Base-by-base conservation (phyloP, 192 early-diverging fungal genomes). In the Spizellomyces punctatus region DNA sequence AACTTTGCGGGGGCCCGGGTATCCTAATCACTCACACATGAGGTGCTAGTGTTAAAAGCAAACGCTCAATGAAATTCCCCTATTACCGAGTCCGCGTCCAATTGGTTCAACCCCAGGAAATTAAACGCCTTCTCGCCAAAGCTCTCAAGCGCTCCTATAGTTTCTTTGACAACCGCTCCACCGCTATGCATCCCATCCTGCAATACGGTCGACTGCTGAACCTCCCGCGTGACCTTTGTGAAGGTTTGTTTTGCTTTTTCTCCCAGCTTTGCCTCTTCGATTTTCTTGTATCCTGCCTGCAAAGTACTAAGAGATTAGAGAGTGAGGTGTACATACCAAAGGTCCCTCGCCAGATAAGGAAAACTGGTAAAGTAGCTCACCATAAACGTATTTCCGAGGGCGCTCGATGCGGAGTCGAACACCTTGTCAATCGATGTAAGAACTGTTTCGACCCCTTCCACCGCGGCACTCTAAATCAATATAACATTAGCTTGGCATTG, bases 221-320 rank as follows among this genome's bases (percentile, higher is more conserved):
- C 22, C 7, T 56, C 54, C 54, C 54, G 4, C n/a, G 54, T 56
- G n/a, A 56, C 54, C 7, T 56, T 22, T 19, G n/a, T n/a, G n/a
- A 56, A 56, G 54, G 54, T 56, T 19, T 56, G 4, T 56, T 56
- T 56, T 22, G 54, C 54, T 22, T 56, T 56, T 56, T 56, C 54
- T 56, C 54, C 54, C n/a, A 56, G 54, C 7, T 56, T 56, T n/a
- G 54, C 54, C 0, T 56, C 54, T 56, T 56, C 54, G 7, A 56
- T 56, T 56, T 56, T 56, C 22, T 56, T 56, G 7, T 56, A 56
- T 56, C 54, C 54, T 22, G 22, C 54, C 4, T n/a, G n/a, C 54
- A 56, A 56, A 5, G 54, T 56, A 7, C n/a, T 36, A 36, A 3
- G 27, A 36, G 27, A 36, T 36, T 36, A 36, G 27, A 36, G 27